Conservation (phyloP, 1,284 basidiomycete genomes). For the Ganoderma meredithae region DNA sequence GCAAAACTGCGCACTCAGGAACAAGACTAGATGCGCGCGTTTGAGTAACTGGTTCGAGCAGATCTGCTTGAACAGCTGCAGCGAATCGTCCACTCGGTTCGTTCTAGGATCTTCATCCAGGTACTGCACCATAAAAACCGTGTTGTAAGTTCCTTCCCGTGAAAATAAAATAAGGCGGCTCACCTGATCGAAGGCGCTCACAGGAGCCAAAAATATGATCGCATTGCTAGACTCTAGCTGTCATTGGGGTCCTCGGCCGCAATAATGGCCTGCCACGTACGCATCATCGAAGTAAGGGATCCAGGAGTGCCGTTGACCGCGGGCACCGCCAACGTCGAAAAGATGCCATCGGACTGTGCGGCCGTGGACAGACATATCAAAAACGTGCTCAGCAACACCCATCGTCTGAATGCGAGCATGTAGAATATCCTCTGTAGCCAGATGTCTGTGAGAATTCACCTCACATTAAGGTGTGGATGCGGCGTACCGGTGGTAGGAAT, state of each 20-base stretch:
- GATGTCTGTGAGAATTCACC: constrained; percentile 1
- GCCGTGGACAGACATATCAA: constrained; percentile 76
- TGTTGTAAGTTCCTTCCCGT: constrained; percentile 14
- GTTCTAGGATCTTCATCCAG: constrained; percentile 83
- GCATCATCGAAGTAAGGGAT: constrained; percentile 86
- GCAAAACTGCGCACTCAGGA: constrained; percentile 64
- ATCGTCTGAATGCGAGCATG: constrained; percentile 87
- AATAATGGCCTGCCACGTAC: constrained; percentile 29
- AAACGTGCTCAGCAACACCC: constrained; percentile 82
- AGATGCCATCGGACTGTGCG: constrained; percentile 81
- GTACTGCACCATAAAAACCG: constrained; percentile 54
- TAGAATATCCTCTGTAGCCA: constrained; percentile 75
- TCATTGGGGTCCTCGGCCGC: background rate
- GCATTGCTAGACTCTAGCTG: constrained; percentile 54
- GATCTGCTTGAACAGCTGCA: constrained; percentile 84
- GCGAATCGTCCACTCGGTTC: constrained; percentile 84
- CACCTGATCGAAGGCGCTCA: constrained; percentile 87
- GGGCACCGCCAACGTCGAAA: constrained; percentile 82
- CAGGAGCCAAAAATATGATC: constrained; percentile 87
- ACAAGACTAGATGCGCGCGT: constrained; percentile 79
- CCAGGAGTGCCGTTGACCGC: constrained; percentile 86
- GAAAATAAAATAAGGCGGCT: constrained; percentile 18
- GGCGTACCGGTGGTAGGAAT: constrained; percentile 72
- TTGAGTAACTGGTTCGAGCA: constrained; percentile 83
- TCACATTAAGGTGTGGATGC: background rate